Evolutionary conservation across 495 filamentous ascomycete species (phyloP).

Genomic region (Cercophora newfieldiana): DNA sequence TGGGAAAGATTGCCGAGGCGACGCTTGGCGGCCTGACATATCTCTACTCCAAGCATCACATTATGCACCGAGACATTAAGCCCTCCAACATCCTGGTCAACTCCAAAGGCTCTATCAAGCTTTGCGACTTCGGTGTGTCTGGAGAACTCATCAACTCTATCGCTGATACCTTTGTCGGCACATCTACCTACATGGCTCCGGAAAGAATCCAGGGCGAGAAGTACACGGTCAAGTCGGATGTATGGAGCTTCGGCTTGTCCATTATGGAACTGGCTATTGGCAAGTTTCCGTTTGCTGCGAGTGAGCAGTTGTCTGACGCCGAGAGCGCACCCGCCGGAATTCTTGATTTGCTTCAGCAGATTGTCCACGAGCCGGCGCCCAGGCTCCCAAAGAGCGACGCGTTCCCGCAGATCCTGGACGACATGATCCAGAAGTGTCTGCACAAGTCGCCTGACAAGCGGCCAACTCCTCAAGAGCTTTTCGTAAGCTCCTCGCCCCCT

Average conservation of each 20-base stretch:
- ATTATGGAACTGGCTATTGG: conserved; percentile 97
- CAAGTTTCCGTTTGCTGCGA: conserved; percentile 87
- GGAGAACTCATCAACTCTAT: conserved; percentile 96
- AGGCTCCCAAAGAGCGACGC: conserved; percentile 94
- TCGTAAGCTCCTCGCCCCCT: conserved; percentile 51
- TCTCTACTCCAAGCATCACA: conserved; percentile 88
- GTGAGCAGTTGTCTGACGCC: conserved; percentile 62
- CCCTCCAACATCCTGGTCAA: conserved; percentile 96
- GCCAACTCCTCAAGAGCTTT: conserved; percentile 87
- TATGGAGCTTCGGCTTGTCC: conserved; percentile 96
- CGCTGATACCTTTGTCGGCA: conserved; percentile 96
- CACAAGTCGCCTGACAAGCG: conserved; percentile 83
- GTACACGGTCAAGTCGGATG: conserved; percentile 97
- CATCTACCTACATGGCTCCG: conserved; percentile 98
- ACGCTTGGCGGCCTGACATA: conserved; percentile 93
- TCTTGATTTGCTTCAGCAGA: conserved; percentile 92
- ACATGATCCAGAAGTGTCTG: conserved; percentile 95
- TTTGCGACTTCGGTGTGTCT: conserved; percentile 97
- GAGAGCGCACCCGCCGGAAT: conserved; percentile 88
- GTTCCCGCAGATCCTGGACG: conserved; percentile 90
- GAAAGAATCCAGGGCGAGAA: conserved; percentile 95
- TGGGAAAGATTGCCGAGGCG: conserved; percentile 98
- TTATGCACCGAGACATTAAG: conserved; percentile 99
- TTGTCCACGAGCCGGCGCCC: conserved; percentile 93
- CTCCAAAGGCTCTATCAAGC: conserved; percentile 89